A percentile compares a stretch with the other conserved stretches of the same genome.
Evolutionary conservation across 1,139 yeast genomes (phyloP).

Genomic region (Hyphopichia pseudoburtonii): DNA sequence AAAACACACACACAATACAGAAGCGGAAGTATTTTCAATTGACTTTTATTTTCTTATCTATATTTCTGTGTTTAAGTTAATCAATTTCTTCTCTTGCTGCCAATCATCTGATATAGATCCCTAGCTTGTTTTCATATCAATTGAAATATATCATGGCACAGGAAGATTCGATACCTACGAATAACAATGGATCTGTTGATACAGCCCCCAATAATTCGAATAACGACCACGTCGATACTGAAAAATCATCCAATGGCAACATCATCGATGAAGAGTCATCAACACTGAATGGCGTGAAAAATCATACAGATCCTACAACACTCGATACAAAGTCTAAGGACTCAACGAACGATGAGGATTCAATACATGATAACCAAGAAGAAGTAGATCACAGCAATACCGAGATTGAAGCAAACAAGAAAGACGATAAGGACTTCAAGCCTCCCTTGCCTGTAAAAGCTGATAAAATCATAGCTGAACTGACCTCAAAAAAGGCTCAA

Average conservation of each 20-base stretch:
- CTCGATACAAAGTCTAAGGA: not conserved
- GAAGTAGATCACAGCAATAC: too few relatives aligned
- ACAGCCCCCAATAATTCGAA: not conserved
- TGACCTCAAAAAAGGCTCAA: too few relatives aligned
- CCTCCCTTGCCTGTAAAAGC: too few relatives aligned
- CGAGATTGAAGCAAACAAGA: too few relatives aligned
- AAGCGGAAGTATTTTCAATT: too few relatives aligned
- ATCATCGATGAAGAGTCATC: not conserved
- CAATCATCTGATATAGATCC: too few relatives aligned
- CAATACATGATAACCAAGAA: too few relatives aligned
- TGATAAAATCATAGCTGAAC: too few relatives aligned
- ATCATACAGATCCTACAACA: not conserved
- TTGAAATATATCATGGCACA: not conserved
- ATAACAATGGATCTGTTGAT: not conserved
- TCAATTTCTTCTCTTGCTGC: too few relatives aligned
- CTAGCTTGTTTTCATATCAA: not conserved
- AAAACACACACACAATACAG: not conserved
- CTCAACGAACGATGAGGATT: too few relatives aligned
- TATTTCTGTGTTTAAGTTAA: not conserved
- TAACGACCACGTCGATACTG: not conserved
- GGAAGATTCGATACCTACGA: not conserved
- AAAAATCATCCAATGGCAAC: not conserved
- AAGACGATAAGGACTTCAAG: too few relatives aligned
- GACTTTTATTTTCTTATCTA: not conserved
- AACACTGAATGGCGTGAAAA: not conserved